These are phyloP conservation scores for Besnoitia besnoiti DNA, from an alignment of 169 alveolate species.

Conservation along the genomic window DNA sequence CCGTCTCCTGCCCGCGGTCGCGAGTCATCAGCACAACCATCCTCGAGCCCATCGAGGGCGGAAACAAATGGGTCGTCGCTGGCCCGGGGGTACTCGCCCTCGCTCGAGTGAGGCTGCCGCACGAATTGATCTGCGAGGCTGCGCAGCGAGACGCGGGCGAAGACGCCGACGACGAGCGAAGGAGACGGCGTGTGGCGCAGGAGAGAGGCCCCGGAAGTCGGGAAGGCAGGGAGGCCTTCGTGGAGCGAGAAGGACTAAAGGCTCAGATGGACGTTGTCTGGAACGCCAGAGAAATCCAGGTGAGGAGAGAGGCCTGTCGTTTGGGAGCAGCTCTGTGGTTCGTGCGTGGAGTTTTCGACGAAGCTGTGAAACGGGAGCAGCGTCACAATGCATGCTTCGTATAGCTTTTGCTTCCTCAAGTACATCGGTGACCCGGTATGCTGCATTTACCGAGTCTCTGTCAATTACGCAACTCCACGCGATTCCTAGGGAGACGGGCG, in stretches of 20 bases:
- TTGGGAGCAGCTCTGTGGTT: too few relatives aligned
- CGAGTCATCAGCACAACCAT: background rate
- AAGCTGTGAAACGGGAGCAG: too few relatives aligned
- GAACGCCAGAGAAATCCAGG: background rate
- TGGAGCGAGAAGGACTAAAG: background rate
- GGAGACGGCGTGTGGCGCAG: background rate
- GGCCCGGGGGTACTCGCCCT: conserved; percentile 19
- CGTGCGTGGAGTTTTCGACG: too few relatives aligned
- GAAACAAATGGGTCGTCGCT: conserved; percentile 19
- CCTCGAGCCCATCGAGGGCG: conserved; percentile 1
- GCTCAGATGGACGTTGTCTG: background rate
- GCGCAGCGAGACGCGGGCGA: background rate
- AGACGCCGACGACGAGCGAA: background rate
- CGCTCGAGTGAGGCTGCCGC: background rate
- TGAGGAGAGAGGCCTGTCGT: background rate
- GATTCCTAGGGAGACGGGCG: too few relatives aligned
- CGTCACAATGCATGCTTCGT: too few relatives aligned
- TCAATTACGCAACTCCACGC: too few relatives aligned
- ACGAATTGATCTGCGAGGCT: background rate
- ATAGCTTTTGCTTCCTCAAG: too few relatives aligned
- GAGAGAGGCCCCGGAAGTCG: too few relatives aligned
- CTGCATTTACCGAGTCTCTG: too few relatives aligned
- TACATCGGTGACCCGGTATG: too few relatives aligned
- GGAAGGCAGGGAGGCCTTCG: background rate
- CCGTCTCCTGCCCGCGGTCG: background rate